Conservation (phyloP, 768 basidiomycete genomes). For the Dioszegia aurantiaca region DNA sequence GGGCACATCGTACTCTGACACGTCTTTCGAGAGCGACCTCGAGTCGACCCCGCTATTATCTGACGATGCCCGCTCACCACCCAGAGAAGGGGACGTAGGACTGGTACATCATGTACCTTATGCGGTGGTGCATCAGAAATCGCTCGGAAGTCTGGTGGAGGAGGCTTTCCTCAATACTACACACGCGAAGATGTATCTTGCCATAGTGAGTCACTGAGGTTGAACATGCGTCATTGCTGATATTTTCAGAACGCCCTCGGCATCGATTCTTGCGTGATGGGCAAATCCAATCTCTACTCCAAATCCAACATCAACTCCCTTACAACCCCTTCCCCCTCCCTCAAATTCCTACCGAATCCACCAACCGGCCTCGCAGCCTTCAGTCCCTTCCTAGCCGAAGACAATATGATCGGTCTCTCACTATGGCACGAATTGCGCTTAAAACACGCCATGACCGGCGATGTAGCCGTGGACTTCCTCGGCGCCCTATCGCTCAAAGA, state of each 20-base stretch:
- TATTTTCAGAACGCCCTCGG: conserved; percentile 65
- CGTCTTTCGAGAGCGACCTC: conserved; percentile 28
- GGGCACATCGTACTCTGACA: background rate
- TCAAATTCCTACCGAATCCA: conserved; percentile 38
- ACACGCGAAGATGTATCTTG: conserved; percentile 96
- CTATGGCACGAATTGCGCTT: conserved; percentile 90
- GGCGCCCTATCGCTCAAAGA: conserved; percentile 80
- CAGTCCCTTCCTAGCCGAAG: conserved; percentile 87
- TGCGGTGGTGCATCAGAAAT: conserved; percentile 66
- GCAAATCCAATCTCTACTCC: conserved; percentile 92
- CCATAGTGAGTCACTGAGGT: conserved; percentile 59
- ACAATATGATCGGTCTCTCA: conserved; percentile 91
- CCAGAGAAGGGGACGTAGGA: conserved; percentile 57
- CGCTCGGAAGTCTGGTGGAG: conserved; percentile 79
- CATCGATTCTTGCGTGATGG: conserved; percentile 91
- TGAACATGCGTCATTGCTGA: background rate
- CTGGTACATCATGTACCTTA: conserved; percentile 96
- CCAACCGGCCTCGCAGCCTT: conserved; percentile 71
- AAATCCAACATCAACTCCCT: conserved; percentile 74
- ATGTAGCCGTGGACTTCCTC: conserved; percentile 82
- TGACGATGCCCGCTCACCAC: conserved; percentile 30
- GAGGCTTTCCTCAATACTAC: conserved; percentile 94
- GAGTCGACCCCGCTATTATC: conserved; percentile 33
- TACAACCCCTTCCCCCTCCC: conserved; percentile 41
- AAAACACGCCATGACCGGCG: conserved; percentile 83